Conservation (phyloP, 73 alveolate species). For the Uronychia setigera region DNA sequence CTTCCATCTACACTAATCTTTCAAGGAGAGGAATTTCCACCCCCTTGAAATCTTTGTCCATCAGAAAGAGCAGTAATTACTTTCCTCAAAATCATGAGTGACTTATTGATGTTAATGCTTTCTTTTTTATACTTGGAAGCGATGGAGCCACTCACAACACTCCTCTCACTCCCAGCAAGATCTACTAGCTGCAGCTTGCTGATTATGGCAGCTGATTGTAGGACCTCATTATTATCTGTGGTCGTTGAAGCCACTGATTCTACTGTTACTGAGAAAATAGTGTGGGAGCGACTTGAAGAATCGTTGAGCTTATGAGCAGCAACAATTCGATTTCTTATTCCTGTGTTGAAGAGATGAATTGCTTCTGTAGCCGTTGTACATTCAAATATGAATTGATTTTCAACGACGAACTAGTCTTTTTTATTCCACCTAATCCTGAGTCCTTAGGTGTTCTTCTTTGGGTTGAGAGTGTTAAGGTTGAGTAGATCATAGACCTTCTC, state of each 20-base stretch:
- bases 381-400: constrained; percentile 55
- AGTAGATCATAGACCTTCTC: constrained; percentile 56
- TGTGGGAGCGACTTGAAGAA: constrained; percentile 36
- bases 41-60: constrained; percentile 74
- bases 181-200: constrained; percentile 88
- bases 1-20: neutral
- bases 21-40: neutral
- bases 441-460: constrained; percentile 56
- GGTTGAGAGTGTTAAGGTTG: constrained; percentile 52
- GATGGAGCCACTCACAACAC: constrained; percentile 78
- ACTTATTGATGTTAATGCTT: constrained; percentile 90
- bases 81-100: constrained; percentile 84
- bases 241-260: constrained; percentile 29
- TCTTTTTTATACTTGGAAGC: constrained; percentile 75
- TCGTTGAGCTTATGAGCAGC: constrained; percentile 52
- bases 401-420: constrained; percentile 54
- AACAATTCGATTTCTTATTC: constrained; percentile 29
- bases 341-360: constrained; percentile 29
- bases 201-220: constrained; percentile 60
- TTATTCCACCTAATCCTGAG: constrained; percentile 35
- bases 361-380: constrained; percentile 54
- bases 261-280: constrained; percentile 41
- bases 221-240: constrained; percentile 1
- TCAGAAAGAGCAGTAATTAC: constrained; percentile 85
- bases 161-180: constrained; percentile 94